phyloP scores from a whole-genome alignment of 495 filamentous ascomycete species.

The Talaromyces trachyspermus region DNA sequence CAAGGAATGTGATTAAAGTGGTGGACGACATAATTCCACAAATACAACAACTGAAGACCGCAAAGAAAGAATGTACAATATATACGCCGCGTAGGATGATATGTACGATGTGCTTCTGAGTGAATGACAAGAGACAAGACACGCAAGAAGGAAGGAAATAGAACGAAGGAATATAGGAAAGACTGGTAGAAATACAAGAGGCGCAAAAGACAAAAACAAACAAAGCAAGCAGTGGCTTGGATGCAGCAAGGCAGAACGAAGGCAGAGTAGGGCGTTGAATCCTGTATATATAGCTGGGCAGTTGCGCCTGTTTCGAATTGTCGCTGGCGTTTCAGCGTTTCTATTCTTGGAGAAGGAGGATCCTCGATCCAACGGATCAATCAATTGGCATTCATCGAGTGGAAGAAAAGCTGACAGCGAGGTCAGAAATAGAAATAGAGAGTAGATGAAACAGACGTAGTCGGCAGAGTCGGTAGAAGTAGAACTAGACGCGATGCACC shows the following conservation, averaged over 20 bases:
- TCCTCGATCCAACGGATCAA: too few species aligned
- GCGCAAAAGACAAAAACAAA: constrained; percentile 9
- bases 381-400: too few species aligned
- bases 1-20: constrained; percentile 67
- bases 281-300: neutral
- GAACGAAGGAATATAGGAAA: constrained; percentile 8
- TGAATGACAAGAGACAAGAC: too few species aligned
- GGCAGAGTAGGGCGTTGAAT: neutral
- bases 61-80: too few species aligned
- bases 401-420: too few species aligned
- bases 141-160: neutral
- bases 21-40: constrained; percentile 51
- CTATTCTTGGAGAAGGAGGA: constrained; percentile 9
- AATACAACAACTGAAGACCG: too few species aligned
- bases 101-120: too few species aligned
- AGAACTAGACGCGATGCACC: too few species aligned
- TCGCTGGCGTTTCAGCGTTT: constrained; percentile 6
- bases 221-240: constrained; percentile 2
- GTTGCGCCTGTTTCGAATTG: constrained; percentile 9
- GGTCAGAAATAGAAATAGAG: too few species aligned
- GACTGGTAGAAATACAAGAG: constrained; percentile 10
- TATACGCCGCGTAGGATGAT: too few species aligned
- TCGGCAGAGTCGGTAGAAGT: too few species aligned
- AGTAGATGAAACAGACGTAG: too few species aligned
- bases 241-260: constrained; percentile 3